phyloP scores from a whole-genome alignment of 148 eudicot species.

The Pouteria glomerata region DNA sequence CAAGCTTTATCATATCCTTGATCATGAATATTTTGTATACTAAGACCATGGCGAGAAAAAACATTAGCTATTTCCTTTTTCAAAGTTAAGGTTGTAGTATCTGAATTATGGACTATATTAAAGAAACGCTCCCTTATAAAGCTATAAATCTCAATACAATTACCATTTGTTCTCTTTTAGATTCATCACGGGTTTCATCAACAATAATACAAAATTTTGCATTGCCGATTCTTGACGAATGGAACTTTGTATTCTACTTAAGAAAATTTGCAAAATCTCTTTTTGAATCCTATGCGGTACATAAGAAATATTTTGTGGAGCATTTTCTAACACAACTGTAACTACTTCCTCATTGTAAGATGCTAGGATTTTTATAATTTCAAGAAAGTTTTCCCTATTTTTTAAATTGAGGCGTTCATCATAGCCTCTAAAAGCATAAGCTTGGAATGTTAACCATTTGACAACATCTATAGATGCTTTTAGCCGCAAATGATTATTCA shows the following conservation, averaged over 20 bases:
- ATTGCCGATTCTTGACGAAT: not conserved
- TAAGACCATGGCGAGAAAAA: not conserved
- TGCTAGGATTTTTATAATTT: not conserved
- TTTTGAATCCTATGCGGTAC: not conserved
- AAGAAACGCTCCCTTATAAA: too few species aligned
- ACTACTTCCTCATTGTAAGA: not conserved
- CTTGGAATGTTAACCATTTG: constrained; percentile 15
- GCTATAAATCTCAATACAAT: too few species aligned
- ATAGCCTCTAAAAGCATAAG: constrained; percentile 8
- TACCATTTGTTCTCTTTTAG: too few species aligned
- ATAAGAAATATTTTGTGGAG: not conserved
- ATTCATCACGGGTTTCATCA: too few species aligned
- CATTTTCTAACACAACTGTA: not conserved
- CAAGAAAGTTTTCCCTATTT: not conserved
- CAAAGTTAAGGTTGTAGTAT: not conserved
- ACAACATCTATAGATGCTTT: not conserved
- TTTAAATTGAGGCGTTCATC: not conserved
- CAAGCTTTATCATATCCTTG: constrained; percentile 1
- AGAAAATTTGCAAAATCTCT: not conserved
- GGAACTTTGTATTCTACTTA: too few species aligned
- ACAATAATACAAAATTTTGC: too few species aligned
- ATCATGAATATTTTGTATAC: not conserved
- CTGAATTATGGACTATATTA: too few species aligned
- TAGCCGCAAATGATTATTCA: not conserved
- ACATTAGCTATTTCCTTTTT: too few species aligned